phyloP scores from a whole-genome alignment of 2,329 filamentous ascomycete species.

The Tolypocladium tropicale region DNA sequence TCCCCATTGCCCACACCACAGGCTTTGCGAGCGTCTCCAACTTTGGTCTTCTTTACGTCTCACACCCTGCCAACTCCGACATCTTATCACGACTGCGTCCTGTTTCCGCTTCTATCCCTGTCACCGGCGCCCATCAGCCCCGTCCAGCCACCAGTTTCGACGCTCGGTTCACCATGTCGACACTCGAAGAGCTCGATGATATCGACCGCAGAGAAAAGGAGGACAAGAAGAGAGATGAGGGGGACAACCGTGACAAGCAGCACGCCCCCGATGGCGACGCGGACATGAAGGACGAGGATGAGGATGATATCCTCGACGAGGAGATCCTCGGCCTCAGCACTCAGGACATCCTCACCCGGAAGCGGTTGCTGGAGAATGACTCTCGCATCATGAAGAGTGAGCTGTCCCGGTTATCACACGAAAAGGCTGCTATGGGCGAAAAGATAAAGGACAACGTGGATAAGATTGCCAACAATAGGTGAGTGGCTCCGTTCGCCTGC shows the following conservation, averaged over 20 bases:
- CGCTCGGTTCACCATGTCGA: conserved; percentile 54
- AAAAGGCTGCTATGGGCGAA: conserved; percentile 91
- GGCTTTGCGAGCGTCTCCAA: neutral
- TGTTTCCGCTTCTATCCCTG: neutral
- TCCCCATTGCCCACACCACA: neutral
- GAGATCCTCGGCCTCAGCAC: conserved; percentile 91
- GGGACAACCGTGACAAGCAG: conserved; percentile 23
- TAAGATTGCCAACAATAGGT: conserved; percentile 99
- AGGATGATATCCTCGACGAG: conserved; percentile 71
- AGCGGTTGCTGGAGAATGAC: conserved; percentile 91
- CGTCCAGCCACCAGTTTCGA: neutral
- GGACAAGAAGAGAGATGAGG: conserved; percentile 42
- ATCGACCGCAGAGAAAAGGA: conserved; percentile 72
- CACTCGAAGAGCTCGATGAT: conserved; percentile 84
- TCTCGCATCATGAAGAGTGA: conserved; percentile 98
- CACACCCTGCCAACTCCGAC: neutral
- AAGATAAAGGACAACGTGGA: conserved; percentile 99
- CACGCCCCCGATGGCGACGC: conserved; percentile 60
- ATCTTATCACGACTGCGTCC: neutral
- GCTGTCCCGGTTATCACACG: conserved; percentile 84
- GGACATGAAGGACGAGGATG: conserved; percentile 81
- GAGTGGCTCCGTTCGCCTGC: conserved; percentile 15
- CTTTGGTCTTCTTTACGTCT: neutral
- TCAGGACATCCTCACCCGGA: conserved; percentile 85
- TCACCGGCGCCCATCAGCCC: neutral